Percentiles rank a stretch among this genome's conserved stretches.
Conservation (phyloP, 345 rosid species). For the Luvunga scandens region DNA sequence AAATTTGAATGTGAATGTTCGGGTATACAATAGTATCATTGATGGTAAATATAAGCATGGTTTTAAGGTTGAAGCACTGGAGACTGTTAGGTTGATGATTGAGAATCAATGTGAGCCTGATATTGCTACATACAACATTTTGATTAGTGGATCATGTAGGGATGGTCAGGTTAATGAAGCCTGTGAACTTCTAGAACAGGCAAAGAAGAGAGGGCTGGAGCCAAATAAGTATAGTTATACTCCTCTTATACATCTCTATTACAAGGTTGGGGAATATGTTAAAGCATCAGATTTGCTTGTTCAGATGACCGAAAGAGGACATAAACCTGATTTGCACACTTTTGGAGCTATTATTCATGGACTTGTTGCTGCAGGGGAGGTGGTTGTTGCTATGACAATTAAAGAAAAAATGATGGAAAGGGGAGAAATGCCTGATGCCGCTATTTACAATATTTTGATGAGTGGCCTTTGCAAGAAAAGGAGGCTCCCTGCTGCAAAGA, state of each 20-base stretch:
- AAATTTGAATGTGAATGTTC: slow-evolving; percentile 45
- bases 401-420: slow-evolving; percentile 53
- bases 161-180: slow-evolving; percentile 54
- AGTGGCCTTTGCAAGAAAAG: slow-evolving; percentile 79
- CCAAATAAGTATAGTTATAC: slow-evolving; percentile 53
- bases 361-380: slow-evolving; percentile 58
- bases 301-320: slow-evolving; percentile 72
- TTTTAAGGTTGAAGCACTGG: slow-evolving; percentile 30
- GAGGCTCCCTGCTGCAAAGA: slow-evolving; percentile 59
- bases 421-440: slow-evolving; percentile 73
- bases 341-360: slow-evolving; percentile 80
- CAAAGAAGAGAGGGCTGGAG: slow-evolving; percentile 44
- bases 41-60: slow-evolving; percentile 59
- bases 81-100: slow-evolving; percentile 48
- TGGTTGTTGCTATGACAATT: slow-evolving; percentile 60
- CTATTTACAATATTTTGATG: slow-evolving; percentile 77
- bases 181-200: slow-evolving; percentile 54
- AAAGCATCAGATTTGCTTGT: slow-evolving; percentile 54
- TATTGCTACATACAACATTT: slow-evolving; percentile 57
- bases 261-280: slow-evolving; percentile 42
- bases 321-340: slow-evolving; percentile 65
- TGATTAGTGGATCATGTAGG: slow-evolving; percentile 58
- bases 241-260: slow-evolving; percentile 56
- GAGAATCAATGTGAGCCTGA: slow-evolving; percentile 63
- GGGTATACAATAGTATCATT: slow-evolving; percentile 50